Evolutionary conservation across 1,139 yeast genomes (phyloP).

Genomic region (Yamadazyma triangularis): DNA sequence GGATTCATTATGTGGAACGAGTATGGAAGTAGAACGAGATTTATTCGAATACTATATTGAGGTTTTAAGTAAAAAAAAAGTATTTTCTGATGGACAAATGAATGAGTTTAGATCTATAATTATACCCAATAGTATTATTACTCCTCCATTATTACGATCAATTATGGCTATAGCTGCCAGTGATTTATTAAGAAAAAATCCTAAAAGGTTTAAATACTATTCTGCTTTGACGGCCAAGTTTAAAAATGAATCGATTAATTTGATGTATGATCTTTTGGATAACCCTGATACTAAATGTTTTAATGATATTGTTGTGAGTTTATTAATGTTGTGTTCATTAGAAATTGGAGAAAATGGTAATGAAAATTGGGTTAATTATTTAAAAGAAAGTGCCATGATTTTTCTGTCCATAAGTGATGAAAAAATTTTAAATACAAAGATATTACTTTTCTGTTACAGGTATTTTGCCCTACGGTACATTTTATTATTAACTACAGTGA

Average conservation of each 20-base stretch:
- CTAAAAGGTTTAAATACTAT: slow-evolving; percentile 6
- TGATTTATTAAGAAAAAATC: slow-evolving; percentile 10
- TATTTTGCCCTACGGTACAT: slow-evolving; percentile 22
- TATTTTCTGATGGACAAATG: slow-evolving; percentile 11
- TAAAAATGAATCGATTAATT: slow-evolving; percentile 13
- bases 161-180: slow-evolving; percentile 15
- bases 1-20: not conserved
- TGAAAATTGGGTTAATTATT: slow-evolving; percentile 19
- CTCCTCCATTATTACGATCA: slow-evolving; percentile 12
- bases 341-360: slow-evolving; percentile 22
- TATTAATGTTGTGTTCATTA: slow-evolving; percentile 20
- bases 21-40: slow-evolving; percentile 6
- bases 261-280: slow-evolving; percentile 12
- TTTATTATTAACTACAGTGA: slow-evolving; percentile 18
- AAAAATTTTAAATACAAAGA: slow-evolving; percentile 13
- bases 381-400: slow-evolving; percentile 21
- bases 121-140: slow-evolving; percentile 11
- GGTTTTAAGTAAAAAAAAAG: slow-evolving; percentile 13
- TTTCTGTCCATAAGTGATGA: slow-evolving; percentile 14
- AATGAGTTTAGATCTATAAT: slow-evolving; percentile 13
- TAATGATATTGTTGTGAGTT: slow-evolving; percentile 11
- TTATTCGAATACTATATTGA: slow-evolving; percentile 13
- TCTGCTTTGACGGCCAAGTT: slow-evolving; percentile 9
- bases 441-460: slow-evolving; percentile 20
- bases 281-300: slow-evolving; percentile 9